phyloP scores from a whole-genome alignment of 352 stramenopile species.

The Achlya hypogyna region DNA sequence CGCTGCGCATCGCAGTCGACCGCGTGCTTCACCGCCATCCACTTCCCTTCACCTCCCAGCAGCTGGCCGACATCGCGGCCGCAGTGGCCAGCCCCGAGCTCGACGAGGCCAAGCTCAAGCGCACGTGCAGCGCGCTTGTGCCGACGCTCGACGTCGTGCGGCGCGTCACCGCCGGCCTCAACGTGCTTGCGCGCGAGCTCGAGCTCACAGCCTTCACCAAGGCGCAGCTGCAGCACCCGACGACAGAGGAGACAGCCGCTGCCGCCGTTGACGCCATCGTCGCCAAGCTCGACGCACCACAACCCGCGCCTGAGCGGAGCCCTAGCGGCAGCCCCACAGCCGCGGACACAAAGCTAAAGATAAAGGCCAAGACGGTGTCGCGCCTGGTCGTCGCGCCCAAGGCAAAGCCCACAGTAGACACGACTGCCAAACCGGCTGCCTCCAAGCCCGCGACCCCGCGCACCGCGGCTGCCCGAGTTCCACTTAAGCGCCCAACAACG shows the following conservation, averaged over 20 bases:
- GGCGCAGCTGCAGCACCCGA: neutral
- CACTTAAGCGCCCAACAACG: neutral
- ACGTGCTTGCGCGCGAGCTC: neutral
- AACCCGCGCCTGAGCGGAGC: neutral
- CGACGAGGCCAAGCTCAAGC: conserved; percentile 19
- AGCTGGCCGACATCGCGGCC: conserved; percentile 8
- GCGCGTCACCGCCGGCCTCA: neutral
- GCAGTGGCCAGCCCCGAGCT: neutral
- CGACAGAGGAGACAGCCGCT: neutral
- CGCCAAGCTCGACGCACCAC: conserved; percentile 4
- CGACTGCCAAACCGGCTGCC: neutral
- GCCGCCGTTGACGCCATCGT: conserved; percentile 2
- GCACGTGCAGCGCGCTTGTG: conserved; percentile 3
- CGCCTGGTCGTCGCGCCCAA: neutral
- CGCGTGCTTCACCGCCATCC: neutral
- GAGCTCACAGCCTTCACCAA: conserved; percentile 1
- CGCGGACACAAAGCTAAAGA: neutral
- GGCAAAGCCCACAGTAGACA: neutral
- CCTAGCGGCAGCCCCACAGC: neutral
- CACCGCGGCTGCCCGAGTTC: neutral
- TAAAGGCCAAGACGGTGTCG: neutral
- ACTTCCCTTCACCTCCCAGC: neutral
- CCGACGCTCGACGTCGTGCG: neutral
- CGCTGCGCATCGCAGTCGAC: neutral
- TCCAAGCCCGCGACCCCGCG: neutral